phyloP scores from a whole-genome alignment of 768 basidiomycete genomes.

The Gautieria morchelliformis region DNA sequence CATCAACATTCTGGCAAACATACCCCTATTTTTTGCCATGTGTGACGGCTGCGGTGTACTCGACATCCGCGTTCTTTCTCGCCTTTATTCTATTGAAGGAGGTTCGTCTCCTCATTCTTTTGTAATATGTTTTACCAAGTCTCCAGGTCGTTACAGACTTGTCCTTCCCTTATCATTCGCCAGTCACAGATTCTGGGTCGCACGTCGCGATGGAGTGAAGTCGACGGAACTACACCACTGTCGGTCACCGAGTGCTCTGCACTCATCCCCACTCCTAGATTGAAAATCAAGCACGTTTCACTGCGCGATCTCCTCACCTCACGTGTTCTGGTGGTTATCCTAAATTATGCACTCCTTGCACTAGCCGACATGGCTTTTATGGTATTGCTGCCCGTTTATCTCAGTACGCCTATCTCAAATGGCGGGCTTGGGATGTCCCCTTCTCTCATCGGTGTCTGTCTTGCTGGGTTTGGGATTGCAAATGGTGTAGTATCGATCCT shows the following conservation, averaged over 20 bases:
- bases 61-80: constrained; percentile 29
- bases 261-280: not conserved
- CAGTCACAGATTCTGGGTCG: not conserved
- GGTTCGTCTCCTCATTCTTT: constrained; percentile 18
- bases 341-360: constrained; percentile 58
- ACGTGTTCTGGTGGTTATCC: constrained; percentile 48
- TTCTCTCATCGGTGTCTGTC: constrained; percentile 51
- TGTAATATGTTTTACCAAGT: not conserved
- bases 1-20: constrained; percentile 42
- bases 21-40: constrained; percentile 75
- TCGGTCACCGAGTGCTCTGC: not conserved
- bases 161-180: not conserved
- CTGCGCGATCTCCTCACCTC: constrained; percentile 41
- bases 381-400: constrained; percentile 60
- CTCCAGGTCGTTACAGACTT: not conserved
- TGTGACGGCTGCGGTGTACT: constrained; percentile 29
- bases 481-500: constrained; percentile 45
- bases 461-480: constrained; percentile 45
- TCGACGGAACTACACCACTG: constrained; percentile 6
- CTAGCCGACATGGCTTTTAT: constrained; percentile 59
- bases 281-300: constrained; percentile 28
- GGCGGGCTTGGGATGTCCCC: constrained; percentile 58
- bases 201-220: constrained; percentile 5
- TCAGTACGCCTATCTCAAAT: constrained; percentile 56
- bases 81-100: constrained; percentile 49